A percentile compares a stretch with the other conserved stretches of the same genome.
Evolutionary conservation across 169 alveolate genomes (phyloP).

Genomic region (Haemoproteus tartakovskyi): DNA sequence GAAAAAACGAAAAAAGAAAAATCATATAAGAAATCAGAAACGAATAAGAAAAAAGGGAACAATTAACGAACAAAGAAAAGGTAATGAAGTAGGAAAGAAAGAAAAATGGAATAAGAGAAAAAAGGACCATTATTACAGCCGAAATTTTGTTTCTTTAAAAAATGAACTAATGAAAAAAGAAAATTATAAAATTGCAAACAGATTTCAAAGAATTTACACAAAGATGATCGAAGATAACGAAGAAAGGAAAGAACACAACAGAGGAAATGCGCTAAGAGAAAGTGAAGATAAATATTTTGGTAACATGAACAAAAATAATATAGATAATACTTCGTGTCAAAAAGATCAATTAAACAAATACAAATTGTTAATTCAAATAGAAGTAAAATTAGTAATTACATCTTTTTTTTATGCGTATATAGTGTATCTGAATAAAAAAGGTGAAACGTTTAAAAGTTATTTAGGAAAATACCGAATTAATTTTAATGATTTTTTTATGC

Average conservation of each 20-base stretch:
- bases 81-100: neutral
- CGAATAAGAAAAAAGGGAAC: neutral
- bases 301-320: neutral
- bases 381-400: slow-evolving; percentile 23
- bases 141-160: slow-evolving; percentile 18
- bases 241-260: neutral
- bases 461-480: slow-evolving; percentile 38
- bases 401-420: slow-evolving; percentile 31
- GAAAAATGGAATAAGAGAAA: neutral
- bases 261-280: neutral
- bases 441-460: slow-evolving; percentile 30
- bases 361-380: slow-evolving; percentile 21
- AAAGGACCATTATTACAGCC: neutral
- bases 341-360: slow-evolving; percentile 5
- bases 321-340: neutral
- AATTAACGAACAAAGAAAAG: neutral
- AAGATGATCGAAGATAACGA: neutral
- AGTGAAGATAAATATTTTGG: neutral
- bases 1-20: neutral
- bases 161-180: slow-evolving; percentile 29
- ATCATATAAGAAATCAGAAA: neutral
- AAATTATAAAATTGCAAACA: slow-evolving; percentile 25
- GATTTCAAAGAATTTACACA: slow-evolving; percentile 2
- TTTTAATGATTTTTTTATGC: slow-evolving; percentile 46
- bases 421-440: slow-evolving; percentile 18